Base-by-base conservation (phyloP, 768 basidiomycete species). In the Auriscalpium vulgare region DNA sequence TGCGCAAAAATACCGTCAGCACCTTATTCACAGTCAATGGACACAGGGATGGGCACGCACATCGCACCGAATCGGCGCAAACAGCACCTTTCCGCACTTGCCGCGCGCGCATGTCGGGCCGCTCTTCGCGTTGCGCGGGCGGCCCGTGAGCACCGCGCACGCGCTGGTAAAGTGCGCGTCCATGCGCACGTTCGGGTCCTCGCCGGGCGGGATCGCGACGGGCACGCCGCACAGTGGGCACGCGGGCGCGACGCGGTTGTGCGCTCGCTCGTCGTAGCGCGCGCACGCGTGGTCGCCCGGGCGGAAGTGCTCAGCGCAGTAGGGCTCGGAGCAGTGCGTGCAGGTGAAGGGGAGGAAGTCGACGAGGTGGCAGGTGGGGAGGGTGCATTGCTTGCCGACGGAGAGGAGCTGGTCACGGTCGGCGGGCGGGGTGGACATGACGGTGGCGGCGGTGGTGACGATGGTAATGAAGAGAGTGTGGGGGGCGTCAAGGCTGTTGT, bases 331-430 rank as follows among this genome's bases (percentile, higher is more conserved):
- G 68, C 91, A 94, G 63, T 91, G 88, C 50, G 88, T 84, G 68
- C 91, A 94, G 70, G 85, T 87, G 77, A 92, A 87, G 0, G 91
- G 90, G 10, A 93, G 74, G 62, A 91, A 92, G 74, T 93, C 91
- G 65, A 91, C 78, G 59, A 88, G 78, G 34, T 76, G 69, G 70
- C 91, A 93, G 1, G 79, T 70, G 0, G 78, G 66, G 51, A 81
- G 75, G 13, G 85, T 81, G 70, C 91, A 93, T 63, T 88, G 85
- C 56, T 80, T 77, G 8, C 88, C 88, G 60, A 92, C 68, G 43
- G 73, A 69, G 56, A 92, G 78, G 10, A 92, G 76, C n/a, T 71
- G 61, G 54, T 85, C 79, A 54, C 70, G 77, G 51, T 77, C 74
- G 16, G 16, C 9, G 43, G 38, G 53, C 17, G 35, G 11, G 47